phyloP scores from a whole-genome alignment of 2,329 filamentous ascomycete species.

The Grosmannia huntii region DNA sequence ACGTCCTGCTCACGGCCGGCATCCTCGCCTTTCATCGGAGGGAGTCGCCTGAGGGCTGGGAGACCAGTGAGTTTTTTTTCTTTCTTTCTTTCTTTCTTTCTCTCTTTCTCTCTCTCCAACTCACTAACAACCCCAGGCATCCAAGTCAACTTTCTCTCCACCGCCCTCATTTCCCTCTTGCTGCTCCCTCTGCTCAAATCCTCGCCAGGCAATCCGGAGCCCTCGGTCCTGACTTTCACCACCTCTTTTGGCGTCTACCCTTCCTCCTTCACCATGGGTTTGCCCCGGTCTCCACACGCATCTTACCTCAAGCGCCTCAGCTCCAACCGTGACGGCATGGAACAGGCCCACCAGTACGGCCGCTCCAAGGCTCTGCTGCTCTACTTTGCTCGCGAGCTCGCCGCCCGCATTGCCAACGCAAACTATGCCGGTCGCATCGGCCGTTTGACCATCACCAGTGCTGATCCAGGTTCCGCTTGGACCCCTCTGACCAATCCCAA shows the following conservation, averaged over 20 bases:
- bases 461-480: conserved; percentile 25
- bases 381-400: conserved; percentile 24
- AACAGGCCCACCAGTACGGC: conserved; percentile 24
- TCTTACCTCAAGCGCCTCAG: conserved; percentile 23
- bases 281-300: conserved; percentile 16
- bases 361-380: conserved; percentile 24
- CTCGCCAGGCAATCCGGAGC: conserved; percentile 16
- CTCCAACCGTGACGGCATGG: conserved; percentile 23
- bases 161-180: conserved; percentile 20
- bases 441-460: conserved; percentile 24
- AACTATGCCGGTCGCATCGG: conserved; percentile 8
- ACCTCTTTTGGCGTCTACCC: conserved; percentile 25
- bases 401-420: conserved; percentile 13
- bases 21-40: conserved; percentile 23
- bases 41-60: conserved; percentile 25
- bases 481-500: conserved; percentile 24
- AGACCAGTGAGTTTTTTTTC: conserved; percentile 15
- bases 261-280: conserved; percentile 22
- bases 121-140: conserved; percentile 9
- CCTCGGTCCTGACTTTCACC: conserved; percentile 25
- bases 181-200: conserved; percentile 18
- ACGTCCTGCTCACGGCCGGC: conserved; percentile 24
- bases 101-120: not conserved
- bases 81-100: not conserved
- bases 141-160: conserved; percentile 25